Conservation (phyloP, 169 alveolate species). For the Plasmodium chabaudi region DNA sequence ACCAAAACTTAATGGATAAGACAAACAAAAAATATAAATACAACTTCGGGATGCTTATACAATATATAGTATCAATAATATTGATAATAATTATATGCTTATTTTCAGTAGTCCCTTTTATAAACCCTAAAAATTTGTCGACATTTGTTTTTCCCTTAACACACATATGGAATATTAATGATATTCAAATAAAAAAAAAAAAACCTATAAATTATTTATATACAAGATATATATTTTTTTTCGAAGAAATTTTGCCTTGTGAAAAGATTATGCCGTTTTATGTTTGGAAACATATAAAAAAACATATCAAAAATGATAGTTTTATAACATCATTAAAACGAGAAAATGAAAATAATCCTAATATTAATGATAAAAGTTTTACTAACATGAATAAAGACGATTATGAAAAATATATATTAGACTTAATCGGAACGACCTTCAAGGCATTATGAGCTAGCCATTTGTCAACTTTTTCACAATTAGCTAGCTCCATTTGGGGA, state of each 20-base stretch:
- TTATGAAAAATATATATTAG: slow-evolving; percentile 39
- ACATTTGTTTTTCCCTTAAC: slow-evolving; percentile 28
- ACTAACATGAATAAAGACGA: slow-evolving; percentile 15
- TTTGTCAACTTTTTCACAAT: too few relatives aligned
- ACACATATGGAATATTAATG: slow-evolving; percentile 39
- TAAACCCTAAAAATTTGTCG: slow-evolving; percentile 14
- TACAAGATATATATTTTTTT: slow-evolving; percentile 59
- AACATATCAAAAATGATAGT: slow-evolving; percentile 17
- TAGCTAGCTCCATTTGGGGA: too few relatives aligned
- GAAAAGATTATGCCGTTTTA: slow-evolving; percentile 74
- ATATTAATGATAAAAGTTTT: slow-evolving; percentile 31
- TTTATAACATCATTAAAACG: slow-evolving; percentile 8
- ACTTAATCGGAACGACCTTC: not conserved
- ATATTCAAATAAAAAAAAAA: slow-evolving; percentile 34
- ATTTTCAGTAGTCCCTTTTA: slow-evolving; percentile 29
- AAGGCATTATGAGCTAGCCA: too few relatives aligned
- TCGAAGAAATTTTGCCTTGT: slow-evolving; percentile 56
- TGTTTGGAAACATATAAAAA: slow-evolving; percentile 37
- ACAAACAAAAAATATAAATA: not conserved
- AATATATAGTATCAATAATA: not conserved
- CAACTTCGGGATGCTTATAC: not conserved
- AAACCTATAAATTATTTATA: slow-evolving; percentile 33
- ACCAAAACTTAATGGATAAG: not conserved
- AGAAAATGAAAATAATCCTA: slow-evolving; percentile 16
- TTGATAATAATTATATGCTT: slow-evolving; percentile 4